Percentiles rank a stretch among this genome's conserved stretches.
These are phyloP conservation scores for Solanum dulcamara DNA, from an alignment of 257 asterid species.

Conservation along the genomic window DNA sequence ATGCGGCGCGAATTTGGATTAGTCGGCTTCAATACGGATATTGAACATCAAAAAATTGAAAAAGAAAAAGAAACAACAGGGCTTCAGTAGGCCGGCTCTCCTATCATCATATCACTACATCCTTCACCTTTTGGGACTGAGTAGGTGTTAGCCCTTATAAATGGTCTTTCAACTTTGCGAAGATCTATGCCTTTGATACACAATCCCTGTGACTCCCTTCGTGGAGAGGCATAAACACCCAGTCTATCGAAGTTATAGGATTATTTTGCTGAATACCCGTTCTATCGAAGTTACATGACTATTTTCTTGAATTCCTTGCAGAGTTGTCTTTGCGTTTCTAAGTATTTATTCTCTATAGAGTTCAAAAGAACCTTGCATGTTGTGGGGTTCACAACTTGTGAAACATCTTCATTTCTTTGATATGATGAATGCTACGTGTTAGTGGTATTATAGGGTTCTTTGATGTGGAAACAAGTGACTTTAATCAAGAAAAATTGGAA, in stretches of 20 bases:
- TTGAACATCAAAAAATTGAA: too few relatives aligned
- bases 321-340: background rate
- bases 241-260: background rate
- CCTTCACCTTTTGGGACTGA: background rate
- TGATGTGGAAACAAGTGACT: background rate
- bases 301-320: background rate
- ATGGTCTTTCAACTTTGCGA: background rate
- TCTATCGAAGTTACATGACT: background rate
- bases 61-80: too few relatives aligned
- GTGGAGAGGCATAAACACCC: background rate
- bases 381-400: background rate
- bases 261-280: background rate
- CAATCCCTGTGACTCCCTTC: background rate
- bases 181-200: background rate
- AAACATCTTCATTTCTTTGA: background rate
- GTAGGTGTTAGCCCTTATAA: background rate
- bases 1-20: too few relatives aligned
- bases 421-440: background rate
- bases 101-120: background rate
- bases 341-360: background rate
- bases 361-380: background rate
- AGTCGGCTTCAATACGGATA: too few relatives aligned
- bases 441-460: background rate
- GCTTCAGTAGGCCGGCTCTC: background rate
- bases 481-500: background rate